Evolutionary conservation across 225 moss, liverwort and hornwort genomes (phyloP).

Genomic region (Bryum argenteum): DNA sequence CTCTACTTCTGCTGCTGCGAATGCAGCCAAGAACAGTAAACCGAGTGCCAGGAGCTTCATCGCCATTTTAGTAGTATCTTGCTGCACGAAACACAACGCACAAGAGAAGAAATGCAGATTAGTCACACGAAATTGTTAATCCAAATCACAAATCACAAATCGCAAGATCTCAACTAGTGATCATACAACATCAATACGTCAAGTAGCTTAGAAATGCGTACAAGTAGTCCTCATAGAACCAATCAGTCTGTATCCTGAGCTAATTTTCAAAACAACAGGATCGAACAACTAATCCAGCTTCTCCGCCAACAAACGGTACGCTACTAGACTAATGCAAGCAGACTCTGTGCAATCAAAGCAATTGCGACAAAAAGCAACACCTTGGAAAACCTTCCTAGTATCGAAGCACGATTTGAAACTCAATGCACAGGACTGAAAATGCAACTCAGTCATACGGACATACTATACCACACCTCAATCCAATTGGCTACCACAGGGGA

Average conservation of each 20-base stretch:
- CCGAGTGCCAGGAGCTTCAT: conserved; percentile 37
- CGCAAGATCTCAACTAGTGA: too few relatives aligned
- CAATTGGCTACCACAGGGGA: neutral
- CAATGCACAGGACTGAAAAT: neutral
- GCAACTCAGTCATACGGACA: conserved; percentile 2
- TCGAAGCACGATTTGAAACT: neutral
- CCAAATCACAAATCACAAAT: neutral
- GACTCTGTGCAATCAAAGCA: neutral
- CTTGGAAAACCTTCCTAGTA: too few relatives aligned
- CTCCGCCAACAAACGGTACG: neutral
- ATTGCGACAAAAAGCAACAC: too few relatives aligned
- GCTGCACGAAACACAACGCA: conserved; percentile 11
- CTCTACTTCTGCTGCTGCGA: conserved; percentile 20
- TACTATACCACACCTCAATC: neutral
- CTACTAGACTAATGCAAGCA: neutral
- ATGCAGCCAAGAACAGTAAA: conserved; percentile 29
- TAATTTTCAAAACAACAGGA: neutral
- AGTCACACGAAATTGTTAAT: neutral
- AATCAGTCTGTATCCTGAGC: neutral
- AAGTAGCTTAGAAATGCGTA: neutral
- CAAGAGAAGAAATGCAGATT: conserved; percentile 5
- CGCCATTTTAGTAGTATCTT: conserved; percentile 24
- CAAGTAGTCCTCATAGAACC: neutral
- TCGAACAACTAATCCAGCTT: neutral
- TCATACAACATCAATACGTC: neutral